These are phyloP conservation scores for Cladophialophora yegresii DNA, from an alignment of 2,329 filamentous ascomycete genomes.

Conservation along the genomic window DNA sequence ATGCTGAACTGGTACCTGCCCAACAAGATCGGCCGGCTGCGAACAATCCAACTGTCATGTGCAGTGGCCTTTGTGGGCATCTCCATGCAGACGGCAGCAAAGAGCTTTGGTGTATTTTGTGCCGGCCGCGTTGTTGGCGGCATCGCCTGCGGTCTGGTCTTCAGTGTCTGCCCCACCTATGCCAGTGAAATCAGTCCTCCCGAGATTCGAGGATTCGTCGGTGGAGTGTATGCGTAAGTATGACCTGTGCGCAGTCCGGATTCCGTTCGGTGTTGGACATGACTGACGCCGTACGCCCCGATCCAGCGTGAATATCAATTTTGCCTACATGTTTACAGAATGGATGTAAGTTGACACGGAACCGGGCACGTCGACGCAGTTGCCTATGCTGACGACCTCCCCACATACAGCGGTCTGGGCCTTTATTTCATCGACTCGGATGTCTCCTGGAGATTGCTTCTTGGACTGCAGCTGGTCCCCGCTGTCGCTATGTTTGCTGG, in stretches of 20 bases:
- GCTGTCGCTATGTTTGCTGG: constrained; percentile 4
- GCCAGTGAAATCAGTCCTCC: constrained; percentile 12
- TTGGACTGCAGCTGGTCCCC: constrained; percentile 8
- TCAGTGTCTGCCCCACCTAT: constrained; percentile 10
- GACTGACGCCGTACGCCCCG: no score
- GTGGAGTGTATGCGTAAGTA: constrained; percentile 12
- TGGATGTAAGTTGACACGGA: constrained; percentile 21
- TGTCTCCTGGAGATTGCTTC: constrained; percentile 12
- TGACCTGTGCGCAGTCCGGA: no score
- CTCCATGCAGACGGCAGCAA: constrained; percentile 9
- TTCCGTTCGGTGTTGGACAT: no score
- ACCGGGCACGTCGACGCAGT: no score
- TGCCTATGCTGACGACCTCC: no score
- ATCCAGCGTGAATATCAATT: constrained; percentile 12
- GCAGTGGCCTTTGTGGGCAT: constrained; percentile 5
- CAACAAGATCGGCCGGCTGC: constrained; percentile 11
- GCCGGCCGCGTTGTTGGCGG: constrained; percentile 6
- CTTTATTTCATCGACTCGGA: constrained; percentile 17
- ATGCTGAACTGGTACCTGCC: constrained; percentile 17
- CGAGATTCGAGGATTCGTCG: constrained; percentile 5
- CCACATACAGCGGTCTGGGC: constrained; percentile 3
- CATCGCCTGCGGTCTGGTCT: constrained; percentile 2
- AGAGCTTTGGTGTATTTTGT: constrained; percentile 3
- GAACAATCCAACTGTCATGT: constrained; percentile 1
- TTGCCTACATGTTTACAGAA: constrained; percentile 14